Conservation (phyloP, 139 green algal species). For the Chlorella sp. region DNA sequence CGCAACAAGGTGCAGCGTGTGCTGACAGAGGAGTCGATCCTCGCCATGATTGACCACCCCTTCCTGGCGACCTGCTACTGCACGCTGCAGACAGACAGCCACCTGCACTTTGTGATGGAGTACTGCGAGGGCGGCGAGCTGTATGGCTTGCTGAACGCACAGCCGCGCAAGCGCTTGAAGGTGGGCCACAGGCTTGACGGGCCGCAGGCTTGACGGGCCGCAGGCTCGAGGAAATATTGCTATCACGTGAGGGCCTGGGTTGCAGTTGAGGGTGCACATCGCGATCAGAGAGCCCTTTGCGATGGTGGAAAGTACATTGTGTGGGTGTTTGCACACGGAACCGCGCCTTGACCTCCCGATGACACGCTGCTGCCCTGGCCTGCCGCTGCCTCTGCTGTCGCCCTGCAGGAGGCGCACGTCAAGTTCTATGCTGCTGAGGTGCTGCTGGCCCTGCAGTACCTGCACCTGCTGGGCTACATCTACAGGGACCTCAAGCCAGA, state of each 20-base stretch:
- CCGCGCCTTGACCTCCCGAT: no score
- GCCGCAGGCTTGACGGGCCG: no score
- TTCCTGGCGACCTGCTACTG: constrained; percentile 93
- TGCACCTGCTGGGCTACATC: constrained; percentile 93
- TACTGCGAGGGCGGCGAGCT: constrained; percentile 69
- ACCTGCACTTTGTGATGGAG: constrained; percentile 87
- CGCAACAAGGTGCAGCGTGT: constrained; percentile 93
- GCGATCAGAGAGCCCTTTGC: not conserved
- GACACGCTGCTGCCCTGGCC: constrained; percentile 57
- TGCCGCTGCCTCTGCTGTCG: no score
- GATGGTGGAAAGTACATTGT: not conserved
- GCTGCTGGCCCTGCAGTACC: constrained; percentile 92
- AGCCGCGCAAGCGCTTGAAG: constrained; percentile 70
- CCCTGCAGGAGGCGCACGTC: constrained; percentile 67
- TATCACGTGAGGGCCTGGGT: no score
- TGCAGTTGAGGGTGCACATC: no score
- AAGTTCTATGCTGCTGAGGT: constrained; percentile 91
- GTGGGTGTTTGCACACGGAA: no score
- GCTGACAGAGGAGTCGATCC: constrained; percentile 84
- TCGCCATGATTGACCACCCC: constrained; percentile 95
- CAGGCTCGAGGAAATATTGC: no score
- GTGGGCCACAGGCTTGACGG: no score
- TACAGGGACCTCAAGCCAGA: constrained; percentile 97
- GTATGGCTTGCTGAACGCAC: constrained; percentile 52
- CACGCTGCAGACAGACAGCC: constrained; percentile 71